Evolutionary conservation across 1,284 basidiomycete genomes (phyloP), one percentile per base, ranked within the genome.

Genomic region (Tilletia indica): DNA sequence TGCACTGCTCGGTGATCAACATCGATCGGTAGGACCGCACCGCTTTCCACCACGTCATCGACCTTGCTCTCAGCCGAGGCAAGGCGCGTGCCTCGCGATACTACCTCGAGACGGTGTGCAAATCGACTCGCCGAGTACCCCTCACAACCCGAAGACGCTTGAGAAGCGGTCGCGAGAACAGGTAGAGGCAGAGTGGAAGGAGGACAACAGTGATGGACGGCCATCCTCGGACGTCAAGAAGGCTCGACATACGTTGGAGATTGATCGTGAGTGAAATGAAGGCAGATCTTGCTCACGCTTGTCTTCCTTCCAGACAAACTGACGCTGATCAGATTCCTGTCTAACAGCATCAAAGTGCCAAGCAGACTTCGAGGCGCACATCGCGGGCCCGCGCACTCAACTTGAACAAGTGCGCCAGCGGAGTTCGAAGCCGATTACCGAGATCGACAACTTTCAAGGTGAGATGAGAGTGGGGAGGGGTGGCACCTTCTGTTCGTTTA

Each of bases 1-100:
- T 99, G 31, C 96, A 99, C 83, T 91, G 94, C 19, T 97, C 94
- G 31, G 98, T 96, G 0, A 91, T 99, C 79, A 99, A 99, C 85
- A 99, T 99, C 85, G 97, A 99, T 87, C 92, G 96, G 83, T 92
- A 91, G 84, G 97, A 99, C 84, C 92, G 97, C 19, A 99, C 97
- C 36, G 93, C 99, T 11, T 99, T 99, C 85, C 97, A 99, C 85
- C 96, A 99, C 84, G 93, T 98, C 74, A 92, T 98, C 69, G 97
- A 99, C 82, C 91, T 99, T n/a, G 97, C 97, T 1, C 92, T 99
- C 88, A 91, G 93, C 68, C 97, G 98, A 85, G 93, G 93, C 73
- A 99, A 99, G 87, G 93, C 94, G 0, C 96, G 99, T 78, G 97
- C 97, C 2, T 93, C 96, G 2, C 90, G 96, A 31, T 99, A 99